Percentiles rank a stretch among this genome's conserved stretches.
phyloP scores from a whole-genome alignment of 306 rosid species.

The Hippophae gyantsensis region DNA sequence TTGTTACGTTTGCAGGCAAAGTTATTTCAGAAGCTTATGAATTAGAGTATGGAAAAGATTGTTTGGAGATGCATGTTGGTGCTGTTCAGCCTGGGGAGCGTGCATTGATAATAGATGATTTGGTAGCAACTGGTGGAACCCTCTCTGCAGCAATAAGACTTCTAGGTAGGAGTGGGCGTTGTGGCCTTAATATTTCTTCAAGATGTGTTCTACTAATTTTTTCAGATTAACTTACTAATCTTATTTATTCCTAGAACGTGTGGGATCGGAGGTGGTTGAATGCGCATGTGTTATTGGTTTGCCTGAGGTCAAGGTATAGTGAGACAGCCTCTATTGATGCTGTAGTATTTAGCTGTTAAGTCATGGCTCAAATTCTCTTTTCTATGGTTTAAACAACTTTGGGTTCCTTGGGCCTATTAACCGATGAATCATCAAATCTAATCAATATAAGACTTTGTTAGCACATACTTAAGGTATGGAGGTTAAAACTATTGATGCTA shows the following conservation, averaged over 20 bases:
- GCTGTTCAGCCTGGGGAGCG: conserved; percentile 79
- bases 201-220: conserved; percentile 8
- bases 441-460: too few relatives aligned
- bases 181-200: conserved; percentile 4
- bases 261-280: conserved; percentile 83
- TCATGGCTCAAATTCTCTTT: too few relatives aligned
- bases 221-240: conserved; percentile 6
- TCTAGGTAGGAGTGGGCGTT: conserved; percentile 41
- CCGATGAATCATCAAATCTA: too few relatives aligned
- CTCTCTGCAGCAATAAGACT: conserved; percentile 81
- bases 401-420: too few relatives aligned
- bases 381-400: too few relatives aligned
- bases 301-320: conserved; percentile 68
- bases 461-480: too few relatives aligned
- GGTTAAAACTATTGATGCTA: too few relatives aligned
- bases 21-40: conserved; percentile 73
- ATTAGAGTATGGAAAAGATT: conserved; percentile 84
- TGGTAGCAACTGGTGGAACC: conserved; percentile 97
- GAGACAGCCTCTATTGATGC: not conserved
- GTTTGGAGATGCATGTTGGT: conserved; percentile 83
- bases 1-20: conserved; percentile 42
- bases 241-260: conserved; percentile 51
- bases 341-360: too few relatives aligned
- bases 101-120: conserved; percentile 74
- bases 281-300: conserved; percentile 93